These are phyloP conservation scores for Mucor ambiguus DNA, from an alignment of 371 early-diverging fungal species.

Conservation along the genomic window DNA sequence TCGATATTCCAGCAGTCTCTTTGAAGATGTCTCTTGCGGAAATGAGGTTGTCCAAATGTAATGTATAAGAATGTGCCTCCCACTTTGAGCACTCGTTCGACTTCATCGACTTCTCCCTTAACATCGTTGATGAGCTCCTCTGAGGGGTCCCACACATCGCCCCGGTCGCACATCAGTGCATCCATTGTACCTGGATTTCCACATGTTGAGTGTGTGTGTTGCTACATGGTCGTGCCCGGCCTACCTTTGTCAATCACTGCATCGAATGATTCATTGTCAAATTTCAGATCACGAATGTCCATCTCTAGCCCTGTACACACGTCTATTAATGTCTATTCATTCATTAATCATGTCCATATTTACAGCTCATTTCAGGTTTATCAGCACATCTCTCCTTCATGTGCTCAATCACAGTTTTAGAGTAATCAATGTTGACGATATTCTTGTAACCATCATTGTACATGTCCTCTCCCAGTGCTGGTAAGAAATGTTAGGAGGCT, in stretches of 20 bases:
- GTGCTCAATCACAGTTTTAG: slow-evolving; percentile 74
- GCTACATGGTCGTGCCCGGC: background rate
- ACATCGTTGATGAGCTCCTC: slow-evolving; percentile 67
- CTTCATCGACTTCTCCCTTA: slow-evolving; percentile 76
- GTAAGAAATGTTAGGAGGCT: background rate
- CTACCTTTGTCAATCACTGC: slow-evolving; percentile 83
- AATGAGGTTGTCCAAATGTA: slow-evolving; percentile 92
- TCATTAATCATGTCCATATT: slow-evolving; percentile 1
- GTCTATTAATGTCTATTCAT: background rate
- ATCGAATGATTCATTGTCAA: slow-evolving; percentile 66
- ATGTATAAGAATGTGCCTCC: slow-evolving; percentile 85
- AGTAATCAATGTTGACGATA: slow-evolving; percentile 84
- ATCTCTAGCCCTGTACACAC: slow-evolving; percentile 69
- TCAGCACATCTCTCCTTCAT: slow-evolving; percentile 70
- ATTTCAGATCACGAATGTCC: slow-evolving; percentile 76
- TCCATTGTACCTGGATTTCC: slow-evolving; percentile 63
- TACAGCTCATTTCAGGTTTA: slow-evolving; percentile 65
- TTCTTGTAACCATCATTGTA: slow-evolving; percentile 77
- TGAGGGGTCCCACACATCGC: slow-evolving; percentile 89
- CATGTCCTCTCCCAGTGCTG: slow-evolving; percentile 81
- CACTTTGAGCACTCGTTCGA: slow-evolving; percentile 70
- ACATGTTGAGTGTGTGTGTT: background rate
- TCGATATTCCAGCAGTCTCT: slow-evolving; percentile 71
- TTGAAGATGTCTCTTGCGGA: slow-evolving; percentile 74
- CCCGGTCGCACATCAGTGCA: slow-evolving; percentile 82